Conservation (phyloP, 2,329 filamentous ascomycete species). For the Myriangium duriaei region DNA sequence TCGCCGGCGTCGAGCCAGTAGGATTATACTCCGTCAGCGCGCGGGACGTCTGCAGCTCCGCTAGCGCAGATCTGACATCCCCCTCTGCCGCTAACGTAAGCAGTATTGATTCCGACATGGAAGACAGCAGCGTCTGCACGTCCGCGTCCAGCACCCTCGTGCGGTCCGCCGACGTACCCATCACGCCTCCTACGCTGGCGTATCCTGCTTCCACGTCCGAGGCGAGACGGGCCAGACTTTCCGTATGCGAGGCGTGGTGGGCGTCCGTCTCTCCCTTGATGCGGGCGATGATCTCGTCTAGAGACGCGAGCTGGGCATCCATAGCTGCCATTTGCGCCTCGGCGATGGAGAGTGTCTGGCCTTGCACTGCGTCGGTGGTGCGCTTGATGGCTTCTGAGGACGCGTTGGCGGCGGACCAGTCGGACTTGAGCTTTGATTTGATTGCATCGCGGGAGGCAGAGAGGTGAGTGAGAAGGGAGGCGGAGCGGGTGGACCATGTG, state of each 20-base stretch:
- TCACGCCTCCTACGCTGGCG: conserved; percentile 54
- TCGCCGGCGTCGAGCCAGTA: conserved; percentile 78
- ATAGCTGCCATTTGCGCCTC: conserved; percentile 81
- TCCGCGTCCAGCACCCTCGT: conserved; percentile 57
- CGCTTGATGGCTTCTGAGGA: conserved; percentile 74
- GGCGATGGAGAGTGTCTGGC: conserved; percentile 79
- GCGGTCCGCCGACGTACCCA: conserved; percentile 55
- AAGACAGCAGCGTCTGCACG: conserved; percentile 35
- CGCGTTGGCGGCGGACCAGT: conserved; percentile 69
- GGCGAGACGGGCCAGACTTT: conserved; percentile 55
- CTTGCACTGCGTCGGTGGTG: conserved; percentile 76
- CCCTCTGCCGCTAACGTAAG: conserved; percentile 43
- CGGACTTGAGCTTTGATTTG: conserved; percentile 70
- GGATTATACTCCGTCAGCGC: conserved; percentile 62
- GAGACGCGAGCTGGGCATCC: conserved; percentile 71
- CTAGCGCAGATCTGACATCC: conserved; percentile 55
- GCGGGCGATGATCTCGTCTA: conserved; percentile 80
- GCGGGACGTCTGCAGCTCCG: conserved; percentile 58
- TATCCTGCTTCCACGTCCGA: conserved; percentile 62
- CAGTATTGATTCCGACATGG: conserved; percentile 46
- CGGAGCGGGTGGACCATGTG: conserved; percentile 58
- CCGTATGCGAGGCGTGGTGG: conserved; percentile 58
- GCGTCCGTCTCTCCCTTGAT: conserved; percentile 68
- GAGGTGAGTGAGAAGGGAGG: conserved; percentile 56
- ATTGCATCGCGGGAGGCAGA: conserved; percentile 61